Evolutionary conservation across 106 monocot species (phyloP).

Genomic region (Ottelia alismoides): DNA sequence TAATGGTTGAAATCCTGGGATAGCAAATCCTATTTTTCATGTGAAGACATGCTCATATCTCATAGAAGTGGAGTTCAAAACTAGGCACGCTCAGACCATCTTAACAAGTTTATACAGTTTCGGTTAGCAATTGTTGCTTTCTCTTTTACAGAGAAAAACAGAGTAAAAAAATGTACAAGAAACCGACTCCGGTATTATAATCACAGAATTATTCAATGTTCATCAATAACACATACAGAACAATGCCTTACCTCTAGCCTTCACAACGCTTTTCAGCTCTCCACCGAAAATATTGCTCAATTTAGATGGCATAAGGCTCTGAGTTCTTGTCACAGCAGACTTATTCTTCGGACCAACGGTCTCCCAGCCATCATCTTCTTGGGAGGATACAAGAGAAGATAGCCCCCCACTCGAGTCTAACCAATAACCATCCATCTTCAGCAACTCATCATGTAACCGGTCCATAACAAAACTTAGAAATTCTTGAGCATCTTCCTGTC

Average conservation of each 20-base stretch:
- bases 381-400: conserved; percentile 40
- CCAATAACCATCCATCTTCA: conserved; percentile 46
- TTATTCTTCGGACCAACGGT: conserved; percentile 98
- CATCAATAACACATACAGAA: too few relatives aligned
- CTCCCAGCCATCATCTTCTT: conserved; percentile 99
- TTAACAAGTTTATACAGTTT: too few relatives aligned
- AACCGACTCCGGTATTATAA: too few relatives aligned
- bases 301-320: conserved; percentile 78
- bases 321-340: conserved; percentile 87
- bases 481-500: conserved; percentile 99
- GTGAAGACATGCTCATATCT: too few relatives aligned
- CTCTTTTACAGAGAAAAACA: too few relatives aligned
- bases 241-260: conserved; percentile 93
- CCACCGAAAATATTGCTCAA: conserved; percentile 95
- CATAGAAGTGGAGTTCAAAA: too few relatives aligned
- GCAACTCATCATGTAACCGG: conserved; percentile 80
- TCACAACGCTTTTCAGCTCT: conserved; percentile 77
- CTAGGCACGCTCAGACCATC: too few relatives aligned
- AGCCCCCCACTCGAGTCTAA: conserved; percentile 24
- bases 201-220: too few relatives aligned
- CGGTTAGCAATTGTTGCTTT: too few relatives aligned
- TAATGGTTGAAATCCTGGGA: too few relatives aligned
- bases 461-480: conserved; percentile 96
- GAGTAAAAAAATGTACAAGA: too few relatives aligned
- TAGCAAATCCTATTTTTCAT: too few relatives aligned